A percentile compares a stretch with the other conserved stretches of the same genome.
These are phyloP conservation scores for Arxiozyma slooffiae DNA, from an alignment of 1,139 yeast genomes.

Conservation along the genomic window DNA sequence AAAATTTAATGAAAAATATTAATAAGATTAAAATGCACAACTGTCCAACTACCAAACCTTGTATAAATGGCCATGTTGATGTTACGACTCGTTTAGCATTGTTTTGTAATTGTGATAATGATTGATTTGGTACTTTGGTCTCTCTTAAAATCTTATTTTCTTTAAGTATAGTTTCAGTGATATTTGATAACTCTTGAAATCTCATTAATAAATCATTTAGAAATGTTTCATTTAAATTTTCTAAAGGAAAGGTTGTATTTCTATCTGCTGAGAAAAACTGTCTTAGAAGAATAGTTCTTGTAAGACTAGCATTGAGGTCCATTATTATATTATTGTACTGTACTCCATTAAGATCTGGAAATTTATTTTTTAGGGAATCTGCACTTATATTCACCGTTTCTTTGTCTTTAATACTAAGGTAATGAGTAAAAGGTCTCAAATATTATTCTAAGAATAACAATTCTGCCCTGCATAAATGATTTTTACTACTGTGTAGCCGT, in stretches of 20 bases:
- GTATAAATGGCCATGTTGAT: slow-evolving; percentile 55
- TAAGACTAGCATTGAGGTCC: not conserved
- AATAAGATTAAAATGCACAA: slow-evolving; percentile 69
- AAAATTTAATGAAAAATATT: slow-evolving; percentile 69
- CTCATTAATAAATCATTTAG: not conserved
- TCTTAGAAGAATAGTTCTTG: no score
- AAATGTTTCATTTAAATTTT: not conserved
- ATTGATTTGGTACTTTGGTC: not conserved
- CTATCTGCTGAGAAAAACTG: not conserved
- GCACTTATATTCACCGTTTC: not conserved
- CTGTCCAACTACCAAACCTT: slow-evolving; percentile 76
- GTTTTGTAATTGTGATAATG: not conserved
- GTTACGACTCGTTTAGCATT: slow-evolving; percentile 14
- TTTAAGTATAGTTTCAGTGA: not conserved
- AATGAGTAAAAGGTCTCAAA: not conserved
- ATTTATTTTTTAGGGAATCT: not conserved
- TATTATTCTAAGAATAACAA: no score
- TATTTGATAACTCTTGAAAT: not conserved
- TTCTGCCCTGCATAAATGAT: not conserved
- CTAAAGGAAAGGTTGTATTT: not conserved
- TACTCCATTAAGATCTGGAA: not conserved
- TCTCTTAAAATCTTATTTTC: not conserved
- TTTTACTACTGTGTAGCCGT: not conserved
- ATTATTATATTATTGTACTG: no score
- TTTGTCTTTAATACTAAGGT: not conserved